Conservation (phyloP, 805 yeast genomes). For the Wickerhamomyces sydowiorum region DNA sequence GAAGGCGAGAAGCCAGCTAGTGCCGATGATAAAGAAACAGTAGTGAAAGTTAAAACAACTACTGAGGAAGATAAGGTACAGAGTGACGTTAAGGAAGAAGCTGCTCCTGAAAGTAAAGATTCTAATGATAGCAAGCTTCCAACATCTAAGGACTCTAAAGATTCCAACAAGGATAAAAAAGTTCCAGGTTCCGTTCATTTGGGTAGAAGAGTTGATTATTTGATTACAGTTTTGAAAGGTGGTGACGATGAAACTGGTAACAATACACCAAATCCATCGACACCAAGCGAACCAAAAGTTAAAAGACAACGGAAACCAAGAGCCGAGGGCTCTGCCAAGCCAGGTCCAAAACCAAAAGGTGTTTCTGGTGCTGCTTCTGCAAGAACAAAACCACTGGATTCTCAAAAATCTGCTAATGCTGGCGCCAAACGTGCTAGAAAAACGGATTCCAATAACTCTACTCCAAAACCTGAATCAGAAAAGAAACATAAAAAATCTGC, state of each 20-base stretch:
- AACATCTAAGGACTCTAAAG: slow-evolving; percentile 3
- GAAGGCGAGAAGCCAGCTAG: slow-evolving; percentile 10
- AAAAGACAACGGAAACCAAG: slow-evolving; percentile 22
- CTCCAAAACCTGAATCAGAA: slow-evolving; percentile 6
- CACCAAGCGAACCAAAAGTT: slow-evolving; percentile 21
- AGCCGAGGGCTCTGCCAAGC: slow-evolving; percentile 18
- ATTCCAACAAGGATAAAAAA: slow-evolving; percentile 38
- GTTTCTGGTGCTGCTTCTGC: neutral
- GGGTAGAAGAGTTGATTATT: slow-evolving; percentile 85
- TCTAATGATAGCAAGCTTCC: slow-evolving; percentile 12
- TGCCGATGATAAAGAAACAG: slow-evolving; percentile 11
- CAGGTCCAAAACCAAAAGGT: slow-evolving; percentile 8
- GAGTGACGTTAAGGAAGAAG: slow-evolving; percentile 12
- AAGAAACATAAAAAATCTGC: slow-evolving; percentile 7
- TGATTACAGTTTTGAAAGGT: slow-evolving; percentile 65
- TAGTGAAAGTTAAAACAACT: slow-evolving; percentile 4
- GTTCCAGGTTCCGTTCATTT: slow-evolving; percentile 92
- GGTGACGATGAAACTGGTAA: slow-evolving; percentile 33
- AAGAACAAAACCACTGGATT: slow-evolving; percentile 19
- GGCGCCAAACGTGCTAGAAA: slow-evolving; percentile 14
- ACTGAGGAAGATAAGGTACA: slow-evolving; percentile 2
- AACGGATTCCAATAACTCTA: slow-evolving; percentile 4
- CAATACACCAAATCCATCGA: slow-evolving; percentile 25
- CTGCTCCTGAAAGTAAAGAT: neutral
- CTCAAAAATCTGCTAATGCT: slow-evolving; percentile 12